Base-by-base conservation (phyloP, 805 yeast genomes). In the Wickerhamiella azyma region DNA sequence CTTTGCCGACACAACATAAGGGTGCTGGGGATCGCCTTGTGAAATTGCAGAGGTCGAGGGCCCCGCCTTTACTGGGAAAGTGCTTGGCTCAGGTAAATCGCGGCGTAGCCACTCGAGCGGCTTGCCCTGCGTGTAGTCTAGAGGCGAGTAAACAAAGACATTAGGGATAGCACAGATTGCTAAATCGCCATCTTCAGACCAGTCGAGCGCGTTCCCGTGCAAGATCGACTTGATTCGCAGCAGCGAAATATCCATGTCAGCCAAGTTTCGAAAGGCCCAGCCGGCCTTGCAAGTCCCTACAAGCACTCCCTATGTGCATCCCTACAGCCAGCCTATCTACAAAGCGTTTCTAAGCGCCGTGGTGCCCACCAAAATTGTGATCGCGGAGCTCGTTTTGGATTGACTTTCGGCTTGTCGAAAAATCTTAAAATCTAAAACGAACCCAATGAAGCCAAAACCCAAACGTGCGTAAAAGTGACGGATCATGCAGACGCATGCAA, bases 101-200 rank as follows among this genome's bases (percentile, higher is more conserved):
- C 24, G 14, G 1, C 44, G 37, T 16, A 26, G 18, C 28, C 36
- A 41, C 29, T 32, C 33, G 9, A 41, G 33, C 16, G 26, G 26
- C 9, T 33, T 14, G 19, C 35, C 44, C 18, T 11, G 18, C 6
- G n/a, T 28, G 33, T 30, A 41, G 39, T 41, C 44, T 32, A 30
- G 24, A 5, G 44, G 37, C 11, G 44, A 32, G 44, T 41, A 41
- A n/a, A 41, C 39, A 30, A 21, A 24, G 24, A 41, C 39, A 16
- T 41, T 21, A 13, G 44, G 44, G 3, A 33, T 26, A 6, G 45
- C 39, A 8, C 29, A 21, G 18, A 42, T 17, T 13, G 45, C 39
- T 1, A 42, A 5, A 18, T 42, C 45, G 2, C 45, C 45, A 26
- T 42, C 45, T 18, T 42, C 40, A 2, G 45, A 42, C 45, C 45